Evolutionary conservation across 495 filamentous ascomycete genomes (phyloP).

Genomic region (Immersiella caudata): DNA sequence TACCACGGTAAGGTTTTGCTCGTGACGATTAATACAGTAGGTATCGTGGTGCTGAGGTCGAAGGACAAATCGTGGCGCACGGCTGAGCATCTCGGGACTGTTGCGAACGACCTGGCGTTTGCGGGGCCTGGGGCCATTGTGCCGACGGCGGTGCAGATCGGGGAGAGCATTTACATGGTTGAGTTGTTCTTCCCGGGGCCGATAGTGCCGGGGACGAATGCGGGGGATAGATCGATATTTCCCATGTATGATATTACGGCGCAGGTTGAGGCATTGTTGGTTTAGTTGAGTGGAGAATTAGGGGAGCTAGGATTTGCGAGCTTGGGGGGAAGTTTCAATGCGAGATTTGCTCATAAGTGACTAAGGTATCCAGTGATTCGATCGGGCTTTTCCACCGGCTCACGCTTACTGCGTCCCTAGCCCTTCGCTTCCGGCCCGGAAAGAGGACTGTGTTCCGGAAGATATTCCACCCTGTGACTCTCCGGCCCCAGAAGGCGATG

Average conservation of each 20-base stretch:
- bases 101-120: constrained; percentile 28
- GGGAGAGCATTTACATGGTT: constrained; percentile 31
- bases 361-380: too few relatives aligned
- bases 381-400: too few relatives aligned
- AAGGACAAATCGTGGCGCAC: constrained; percentile 34
- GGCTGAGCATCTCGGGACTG: constrained; percentile 36
- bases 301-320: too few relatives aligned
- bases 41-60: constrained; percentile 38
- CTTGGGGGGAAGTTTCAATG: too few relatives aligned
- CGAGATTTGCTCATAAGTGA: too few relatives aligned
- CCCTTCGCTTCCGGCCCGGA: too few relatives aligned
- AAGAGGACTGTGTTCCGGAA: too few relatives aligned
- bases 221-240: constrained; percentile 36
- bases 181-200: constrained; percentile 32
- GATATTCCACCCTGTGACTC: too few relatives aligned
- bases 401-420: too few relatives aligned
- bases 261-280: constrained; percentile 17
- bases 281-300: too few relatives aligned
- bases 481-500: too few relatives aligned
- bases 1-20: constrained; percentile 38
- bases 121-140: constrained; percentile 22
- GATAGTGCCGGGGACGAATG: constrained; percentile 31
- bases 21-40: constrained; percentile 27
- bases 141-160: constrained; percentile 34
- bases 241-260: constrained; percentile 29